Conservation (phyloP, 345 rosid species). For the Eucalyptus pauciflora region DNA sequence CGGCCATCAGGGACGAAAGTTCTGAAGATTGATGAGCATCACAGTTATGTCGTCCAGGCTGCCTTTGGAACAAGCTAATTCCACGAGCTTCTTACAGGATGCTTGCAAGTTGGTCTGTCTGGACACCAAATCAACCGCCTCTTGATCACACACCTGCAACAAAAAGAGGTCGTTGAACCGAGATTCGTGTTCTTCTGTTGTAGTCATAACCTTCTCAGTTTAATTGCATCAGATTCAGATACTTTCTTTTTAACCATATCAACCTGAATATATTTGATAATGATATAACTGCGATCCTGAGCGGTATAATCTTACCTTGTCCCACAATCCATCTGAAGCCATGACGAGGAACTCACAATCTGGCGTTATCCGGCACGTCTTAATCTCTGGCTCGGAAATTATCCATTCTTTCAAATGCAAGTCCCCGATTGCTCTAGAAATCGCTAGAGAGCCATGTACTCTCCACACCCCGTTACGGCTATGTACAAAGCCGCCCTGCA, state of each 20-base stretch:
- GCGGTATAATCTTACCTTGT: slow-evolving; percentile 17
- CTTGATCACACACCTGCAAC: slow-evolving; percentile 26
- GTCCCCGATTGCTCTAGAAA: slow-evolving; percentile 54
- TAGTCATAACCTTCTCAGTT: background rate
- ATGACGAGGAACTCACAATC: slow-evolving; percentile 33
- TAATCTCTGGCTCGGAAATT: slow-evolving; percentile 42
- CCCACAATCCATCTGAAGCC: slow-evolving; percentile 61
- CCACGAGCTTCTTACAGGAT: slow-evolving; percentile 31
- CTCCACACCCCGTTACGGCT: slow-evolving; percentile 31
- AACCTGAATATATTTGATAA: background rate
- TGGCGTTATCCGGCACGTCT: slow-evolving; percentile 5
- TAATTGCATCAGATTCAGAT: background rate
- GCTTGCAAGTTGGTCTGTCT: background rate
- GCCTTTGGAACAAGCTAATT: slow-evolving; percentile 28
- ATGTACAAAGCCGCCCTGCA: slow-evolving; percentile 48
- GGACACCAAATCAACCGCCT: slow-evolving; percentile 35
- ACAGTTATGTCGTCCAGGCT: slow-evolving; percentile 42
- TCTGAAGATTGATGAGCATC: slow-evolving; percentile 26
- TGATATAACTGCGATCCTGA: background rate
- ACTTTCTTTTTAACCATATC: background rate
- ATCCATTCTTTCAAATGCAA: slow-evolving; percentile 35
- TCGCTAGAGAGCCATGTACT: slow-evolving; percentile 40
- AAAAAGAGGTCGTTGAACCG: background rate
- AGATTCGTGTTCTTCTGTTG: background rate
- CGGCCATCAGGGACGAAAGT: background rate